Percentiles rank a stretch among this genome's conserved stretches.
These are phyloP conservation scores for Chrysanthemum makinoi DNA, from an alignment of 129 eudicot genomes.

Conservation along the genomic window DNA sequence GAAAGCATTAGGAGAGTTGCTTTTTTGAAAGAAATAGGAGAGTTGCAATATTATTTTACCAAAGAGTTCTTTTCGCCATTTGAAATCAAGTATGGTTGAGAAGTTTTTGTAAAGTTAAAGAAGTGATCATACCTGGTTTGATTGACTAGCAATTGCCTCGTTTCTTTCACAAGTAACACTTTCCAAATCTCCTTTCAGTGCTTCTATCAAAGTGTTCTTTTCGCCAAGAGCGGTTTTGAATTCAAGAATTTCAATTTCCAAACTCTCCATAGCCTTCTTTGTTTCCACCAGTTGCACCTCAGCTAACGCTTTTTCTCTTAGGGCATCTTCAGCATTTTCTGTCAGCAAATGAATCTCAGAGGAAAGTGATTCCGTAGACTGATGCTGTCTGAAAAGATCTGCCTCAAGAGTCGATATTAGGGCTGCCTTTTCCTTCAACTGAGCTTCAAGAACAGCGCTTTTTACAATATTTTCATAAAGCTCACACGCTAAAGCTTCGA, in stretches of 20 bases:
- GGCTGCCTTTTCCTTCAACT: conserved; percentile 17
- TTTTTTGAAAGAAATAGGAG: too few relatives aligned
- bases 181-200: conserved; percentile 43
- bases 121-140: too few relatives aligned
- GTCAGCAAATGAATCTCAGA: conserved; percentile 11
- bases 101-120: too few relatives aligned
- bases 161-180: conserved; percentile 52
- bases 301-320: conserved; percentile 29
- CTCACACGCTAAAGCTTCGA: conserved; percentile 44
- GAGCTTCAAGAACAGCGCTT: conserved; percentile 47
- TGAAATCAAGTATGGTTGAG: too few relatives aligned
- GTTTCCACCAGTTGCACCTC: conserved; percentile 44
- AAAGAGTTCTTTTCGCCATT: too few relatives aligned
- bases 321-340: conserved; percentile 6
- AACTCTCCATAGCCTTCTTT: conserved; percentile 23
- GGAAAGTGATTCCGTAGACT: not conserved
- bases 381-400: not conserved
- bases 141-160: not conserved
- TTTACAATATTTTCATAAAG: conserved; percentile 47
- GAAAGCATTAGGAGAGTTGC: too few relatives aligned
- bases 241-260: conserved; percentile 37
- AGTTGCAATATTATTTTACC: too few relatives aligned
- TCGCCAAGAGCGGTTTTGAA: conserved; percentile 38
- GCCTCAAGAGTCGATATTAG: not conserved
- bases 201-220: conserved; percentile 38